These are phyloP conservation scores for Asterella californica DNA, from an alignment of 225 moss, liverwort and hornwort genomes.

Conservation along the genomic window DNA sequence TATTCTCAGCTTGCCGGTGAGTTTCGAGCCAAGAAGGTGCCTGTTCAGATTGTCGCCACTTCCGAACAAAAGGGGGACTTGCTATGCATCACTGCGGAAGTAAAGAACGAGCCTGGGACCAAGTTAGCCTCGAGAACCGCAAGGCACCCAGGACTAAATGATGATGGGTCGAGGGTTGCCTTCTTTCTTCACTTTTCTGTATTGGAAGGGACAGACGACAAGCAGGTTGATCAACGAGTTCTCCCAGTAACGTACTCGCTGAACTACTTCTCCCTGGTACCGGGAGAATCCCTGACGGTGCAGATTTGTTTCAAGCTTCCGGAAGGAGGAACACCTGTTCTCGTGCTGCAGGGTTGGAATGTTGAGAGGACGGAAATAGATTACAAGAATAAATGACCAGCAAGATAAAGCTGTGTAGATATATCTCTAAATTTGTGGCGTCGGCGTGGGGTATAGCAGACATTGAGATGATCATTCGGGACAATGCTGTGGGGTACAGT, in stretches of 20 bases:
- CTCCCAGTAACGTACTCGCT: constrained; percentile 79
- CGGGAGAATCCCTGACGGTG: constrained; percentile 51
- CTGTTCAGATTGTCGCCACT: constrained; percentile 35
- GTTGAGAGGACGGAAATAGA: constrained; percentile 23
- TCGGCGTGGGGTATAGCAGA: too few relatives aligned
- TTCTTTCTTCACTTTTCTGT: constrained; percentile 81
- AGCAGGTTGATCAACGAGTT: constrained; percentile 43
- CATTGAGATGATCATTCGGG: background rate
- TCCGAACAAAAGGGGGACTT: constrained; percentile 21
- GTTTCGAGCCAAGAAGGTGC: constrained; percentile 60
- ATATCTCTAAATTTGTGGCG: background rate
- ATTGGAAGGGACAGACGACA: constrained; percentile 18
- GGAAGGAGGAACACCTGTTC: constrained; percentile 39
- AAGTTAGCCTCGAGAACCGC: background rate
- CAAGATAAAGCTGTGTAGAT: background rate
- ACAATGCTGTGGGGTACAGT: background rate
- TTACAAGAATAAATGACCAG: background rate
- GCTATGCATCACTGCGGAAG: constrained; percentile 36
- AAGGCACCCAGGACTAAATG: background rate
- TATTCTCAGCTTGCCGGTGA: constrained; percentile 54
- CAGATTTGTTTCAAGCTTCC: constrained; percentile 57
- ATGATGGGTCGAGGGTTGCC: constrained; percentile 39
- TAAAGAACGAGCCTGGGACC: constrained; percentile 36
- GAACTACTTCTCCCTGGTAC: constrained; percentile 83
- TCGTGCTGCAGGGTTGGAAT: constrained; percentile 85